Percentiles rank a stretch among this genome's conserved stretches.
These are phyloP conservation scores for Cymbidium sinense DNA, from an alignment of 106 monocot species.

Conservation along the genomic window DNA sequence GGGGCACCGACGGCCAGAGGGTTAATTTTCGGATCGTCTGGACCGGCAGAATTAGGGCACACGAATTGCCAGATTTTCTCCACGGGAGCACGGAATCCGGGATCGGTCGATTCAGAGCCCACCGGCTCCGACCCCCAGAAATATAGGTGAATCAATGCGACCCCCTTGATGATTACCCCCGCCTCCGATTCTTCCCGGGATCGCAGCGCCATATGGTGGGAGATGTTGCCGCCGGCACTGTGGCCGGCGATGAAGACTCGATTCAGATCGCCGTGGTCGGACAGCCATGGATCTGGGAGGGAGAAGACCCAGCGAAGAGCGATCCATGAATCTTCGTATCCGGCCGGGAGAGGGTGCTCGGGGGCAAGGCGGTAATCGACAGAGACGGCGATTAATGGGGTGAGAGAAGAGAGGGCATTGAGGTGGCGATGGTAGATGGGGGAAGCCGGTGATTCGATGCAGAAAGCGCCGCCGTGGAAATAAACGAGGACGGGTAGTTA, in stretches of 20 bases:
- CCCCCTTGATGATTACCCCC: neutral
- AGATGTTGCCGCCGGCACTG: conserved; percentile 51
- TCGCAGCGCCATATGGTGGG: conserved; percentile 38
- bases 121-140: conserved; percentile 11
- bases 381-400: conserved; percentile 9
- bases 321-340: conserved; percentile 29
- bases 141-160: conserved; percentile 3
- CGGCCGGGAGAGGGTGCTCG: conserved; percentile 28
- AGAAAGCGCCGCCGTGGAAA: conserved; percentile 17
- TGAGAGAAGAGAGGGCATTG: conserved; percentile 8
- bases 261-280: conserved; percentile 26
- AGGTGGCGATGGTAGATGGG: conserved; percentile 11
- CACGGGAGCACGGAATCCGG: neutral
- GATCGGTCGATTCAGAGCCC: neutral
- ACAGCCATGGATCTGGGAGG: conserved; percentile 28
- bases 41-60: neutral
- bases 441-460: conserved; percentile 8
- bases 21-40: conserved; percentile 7
- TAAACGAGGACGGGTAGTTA: conserved; percentile 13
- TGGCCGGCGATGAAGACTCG: conserved; percentile 44
- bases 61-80: neutral
- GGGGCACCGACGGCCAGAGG: neutral
- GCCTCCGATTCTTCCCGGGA: conserved; percentile 3
- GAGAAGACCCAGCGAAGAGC: conserved; percentile 7
- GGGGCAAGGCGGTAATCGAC: conserved; percentile 28